Base-by-base conservation (phyloP, 2,329 filamentous ascomycete genomes). In the Diaporthe nobilis region DNA sequence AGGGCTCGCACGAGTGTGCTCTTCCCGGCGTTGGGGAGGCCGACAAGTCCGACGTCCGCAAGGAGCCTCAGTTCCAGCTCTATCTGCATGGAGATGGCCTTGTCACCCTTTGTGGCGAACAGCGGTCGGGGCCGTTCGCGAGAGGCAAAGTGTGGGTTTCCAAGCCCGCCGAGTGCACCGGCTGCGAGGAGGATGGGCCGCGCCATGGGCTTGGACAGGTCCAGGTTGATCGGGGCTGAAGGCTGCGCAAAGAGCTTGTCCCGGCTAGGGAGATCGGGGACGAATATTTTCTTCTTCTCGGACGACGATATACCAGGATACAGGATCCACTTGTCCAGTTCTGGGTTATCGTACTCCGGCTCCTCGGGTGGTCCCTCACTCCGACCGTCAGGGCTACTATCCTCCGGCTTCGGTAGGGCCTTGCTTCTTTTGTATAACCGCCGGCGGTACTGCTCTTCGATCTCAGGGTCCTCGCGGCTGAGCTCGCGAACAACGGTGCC, bases 1-100 rank as follows among this genome's bases (percentile, higher is more conserved):
- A 99, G 87, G 4, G 96, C 93, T 25, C 97, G 92, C 22, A 98
- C 89, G 1, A 99, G 89, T 0, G 97, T 98, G 82, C 94, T 97
- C 85, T 99, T 99, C 12, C 97, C 97, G 6, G 96, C 97, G 83
- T 99, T 99, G 1, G 97, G 97, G 22, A 98, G 90, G 0, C 97
- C 97, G 22, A 99, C 97, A 3, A 99, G 89, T 0, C 97, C 97
- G 10, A 99, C 94, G 84, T 99, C 97, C 7, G 97, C 97, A 55
- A 99, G 92, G 13, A 99, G 90, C 87, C 98, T 98, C 77, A 99
- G 90, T 83, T 99, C 97, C 20, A 99, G 90, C 82, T 98, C 93
- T 49, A 99, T 86, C 65, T 93, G 92, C 81, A 99, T 87, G 53
- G 91, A 92, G 80, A 97, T 91, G 51, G 95, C 94, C 17, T 90